Base-by-base conservation (phyloP, 2,329 filamentous ascomycete species). In the Nannizziopsis arthrosporioides region DNA sequence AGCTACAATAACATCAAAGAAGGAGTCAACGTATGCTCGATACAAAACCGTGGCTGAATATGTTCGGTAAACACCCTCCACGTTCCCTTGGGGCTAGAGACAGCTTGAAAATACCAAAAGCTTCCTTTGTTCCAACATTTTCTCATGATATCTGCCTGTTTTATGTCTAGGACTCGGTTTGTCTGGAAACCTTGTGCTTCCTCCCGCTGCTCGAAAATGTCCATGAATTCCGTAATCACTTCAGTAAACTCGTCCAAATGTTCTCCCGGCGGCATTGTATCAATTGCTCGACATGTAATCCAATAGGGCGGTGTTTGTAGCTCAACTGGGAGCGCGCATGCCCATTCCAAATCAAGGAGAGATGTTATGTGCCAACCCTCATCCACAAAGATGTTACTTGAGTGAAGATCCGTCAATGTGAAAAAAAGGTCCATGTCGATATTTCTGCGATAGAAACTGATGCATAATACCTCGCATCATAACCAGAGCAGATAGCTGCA, bases 341-440 rank as follows among this genome's bases (percentile, higher is more conserved):
- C 56, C 59, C 59, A 67, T 50, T 68, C 62, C 2, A 66, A 57
- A 44, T 67, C 63, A 48, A 67, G 56, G 12, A 67, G 44, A 43
- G 44, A 53, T 17, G 53, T 61, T 30, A 67, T 53, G 42, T 63
- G 59, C 60, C 62, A 66, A 34, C 64, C 46, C 12, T 57, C 44
- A 48, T 68, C 63, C 2, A 67, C 63, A 44, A 67, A 61, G 12
- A 67, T 63, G 47, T 55, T 55, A 42, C 50, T 53, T n/a, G 43
- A 22, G 45, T 53, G 30, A 10, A 55, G 49, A 48, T 70, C 65
- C 14, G 63, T 66, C 18, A 69, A 55, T 2, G 39, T 51, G 39
- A 60, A 53, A 49, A 51, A 65, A 68, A 0, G 62, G 63, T 2
- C 65, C 64, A 1, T 34, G 19, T 2, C 32, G 22, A 18, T 46